Evolutionary conservation across 768 basidiomycete genomes (phyloP).

Genomic region (Mycena sanguinolenta): DNA sequence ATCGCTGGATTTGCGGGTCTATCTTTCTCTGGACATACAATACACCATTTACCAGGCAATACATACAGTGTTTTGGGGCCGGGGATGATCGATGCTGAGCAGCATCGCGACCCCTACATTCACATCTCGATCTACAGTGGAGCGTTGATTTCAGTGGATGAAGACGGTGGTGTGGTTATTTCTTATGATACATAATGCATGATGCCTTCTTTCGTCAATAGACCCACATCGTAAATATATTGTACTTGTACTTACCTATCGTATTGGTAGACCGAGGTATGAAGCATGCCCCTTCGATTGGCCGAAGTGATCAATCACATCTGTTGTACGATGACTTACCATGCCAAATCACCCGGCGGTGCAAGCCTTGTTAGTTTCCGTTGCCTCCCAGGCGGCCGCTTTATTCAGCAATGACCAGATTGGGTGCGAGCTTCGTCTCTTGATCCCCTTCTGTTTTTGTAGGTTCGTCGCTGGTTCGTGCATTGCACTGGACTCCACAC

Average conservation of each 20-base stretch:
- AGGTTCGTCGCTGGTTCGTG: too few relatives aligned
- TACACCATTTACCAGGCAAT: background rate
- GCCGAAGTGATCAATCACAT: background rate
- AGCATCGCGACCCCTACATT: background rate
- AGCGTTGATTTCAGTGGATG: constrained; percentile 10
- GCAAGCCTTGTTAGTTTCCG: too few relatives aligned
- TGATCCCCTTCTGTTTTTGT: too few relatives aligned
- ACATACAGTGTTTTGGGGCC: background rate
- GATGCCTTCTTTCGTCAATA: too few relatives aligned
- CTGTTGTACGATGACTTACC: background rate
- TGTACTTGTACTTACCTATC: too few relatives aligned
- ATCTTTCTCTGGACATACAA: constrained; percentile 16
- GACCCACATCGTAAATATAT: too few relatives aligned
- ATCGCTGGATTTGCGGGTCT: background rate
- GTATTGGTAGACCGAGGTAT: background rate
- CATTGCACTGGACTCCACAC: too few relatives aligned
- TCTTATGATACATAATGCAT: background rate
- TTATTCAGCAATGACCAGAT: too few relatives aligned
- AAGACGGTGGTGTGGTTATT: background rate
- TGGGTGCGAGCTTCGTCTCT: too few relatives aligned
- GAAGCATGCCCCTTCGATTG: background rate
- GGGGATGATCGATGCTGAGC: too few relatives aligned
- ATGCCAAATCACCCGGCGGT: background rate
- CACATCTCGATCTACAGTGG: constrained; percentile 24
- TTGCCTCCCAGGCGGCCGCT: too few relatives aligned